Conservation (phyloP, 495 filamentous ascomycete species). For the Hamigera avellanea region DNA sequence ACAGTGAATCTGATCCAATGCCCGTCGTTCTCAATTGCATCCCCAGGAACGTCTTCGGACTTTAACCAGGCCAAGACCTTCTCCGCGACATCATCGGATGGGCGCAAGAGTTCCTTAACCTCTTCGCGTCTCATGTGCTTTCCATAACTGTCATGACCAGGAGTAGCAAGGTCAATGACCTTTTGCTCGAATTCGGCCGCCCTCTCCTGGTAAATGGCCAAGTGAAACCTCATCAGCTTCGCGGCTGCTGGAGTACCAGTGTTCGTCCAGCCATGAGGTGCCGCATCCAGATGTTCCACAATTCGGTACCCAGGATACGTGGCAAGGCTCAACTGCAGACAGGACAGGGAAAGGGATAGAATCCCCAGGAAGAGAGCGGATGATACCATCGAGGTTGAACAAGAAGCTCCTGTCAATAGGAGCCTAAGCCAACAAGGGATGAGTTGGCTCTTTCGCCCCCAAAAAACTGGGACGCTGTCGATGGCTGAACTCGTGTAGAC, state of each 20-base stretch:
- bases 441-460: background rate
- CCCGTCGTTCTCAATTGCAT: slow-evolving; percentile 32
- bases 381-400: slow-evolving; percentile 6
- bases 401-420: background rate
- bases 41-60: slow-evolving; percentile 28
- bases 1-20: slow-evolving; percentile 47
- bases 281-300: slow-evolving; percentile 30
- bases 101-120: slow-evolving; percentile 37
- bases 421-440: background rate
- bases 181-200: slow-evolving; percentile 44
- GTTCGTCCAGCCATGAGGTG: slow-evolving; percentile 37
- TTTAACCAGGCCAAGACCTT: slow-evolving; percentile 39
- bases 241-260: slow-evolving; percentile 19
- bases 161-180: slow-evolving; percentile 51
- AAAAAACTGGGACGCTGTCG: background rate
- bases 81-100: slow-evolving; percentile 26
- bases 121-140: slow-evolving; percentile 50
- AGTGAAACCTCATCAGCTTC: slow-evolving; percentile 36
- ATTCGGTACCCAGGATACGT: slow-evolving; percentile 15
- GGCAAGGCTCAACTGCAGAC: slow-evolving; percentile 1
- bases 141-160: slow-evolving; percentile 48
- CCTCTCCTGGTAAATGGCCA: slow-evolving; percentile 42
- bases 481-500: slow-evolving; percentile 8
- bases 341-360: slow-evolving; percentile 7
- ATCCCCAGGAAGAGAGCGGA: slow-evolving; percentile 2